Evolutionary conservation across 805 yeast genomes (phyloP).

Genomic region (Pichia occidentalis): DNA sequence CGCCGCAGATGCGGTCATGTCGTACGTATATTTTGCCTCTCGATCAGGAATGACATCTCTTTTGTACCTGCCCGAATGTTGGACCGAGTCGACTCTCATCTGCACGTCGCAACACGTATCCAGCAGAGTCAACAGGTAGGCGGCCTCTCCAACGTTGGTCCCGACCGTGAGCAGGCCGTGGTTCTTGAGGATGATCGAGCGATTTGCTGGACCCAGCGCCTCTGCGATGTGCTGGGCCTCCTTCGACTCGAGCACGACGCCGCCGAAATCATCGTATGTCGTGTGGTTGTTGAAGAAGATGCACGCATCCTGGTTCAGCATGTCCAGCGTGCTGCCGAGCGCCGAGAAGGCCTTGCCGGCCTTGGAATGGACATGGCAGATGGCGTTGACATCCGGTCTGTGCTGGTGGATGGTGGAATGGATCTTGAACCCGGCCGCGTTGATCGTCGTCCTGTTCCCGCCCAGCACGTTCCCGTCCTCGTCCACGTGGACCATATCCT

Average conservation of each 20-base stretch:
- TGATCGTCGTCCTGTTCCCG: slow-evolving; percentile 36
- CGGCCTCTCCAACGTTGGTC: slow-evolving; percentile 62
- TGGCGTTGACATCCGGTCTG: slow-evolving; percentile 64
- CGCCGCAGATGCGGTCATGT: slow-evolving; percentile 3
- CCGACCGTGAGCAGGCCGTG: slow-evolving; percentile 72
- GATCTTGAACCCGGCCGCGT: slow-evolving; percentile 64
- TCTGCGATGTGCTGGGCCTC: slow-evolving; percentile 58
- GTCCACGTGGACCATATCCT: slow-evolving; percentile 58
- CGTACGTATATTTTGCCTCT: slow-evolving; percentile 6
- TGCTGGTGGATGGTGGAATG: slow-evolving; percentile 62
- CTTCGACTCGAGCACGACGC: slow-evolving; percentile 60
- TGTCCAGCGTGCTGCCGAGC: slow-evolving; percentile 61
- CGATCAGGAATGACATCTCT: slow-evolving; percentile 3
- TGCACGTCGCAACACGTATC: slow-evolving; percentile 5
- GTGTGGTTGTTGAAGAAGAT: slow-evolving; percentile 57
- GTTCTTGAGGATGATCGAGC: slow-evolving; percentile 53
- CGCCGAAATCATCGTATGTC: slow-evolving; percentile 66
- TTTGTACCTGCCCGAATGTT: slow-evolving; percentile 1
- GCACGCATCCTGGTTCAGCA: slow-evolving; percentile 76
- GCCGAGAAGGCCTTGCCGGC: slow-evolving; percentile 60
- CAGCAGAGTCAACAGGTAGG: slow-evolving; percentile 2
- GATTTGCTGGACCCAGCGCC: slow-evolving; percentile 52
- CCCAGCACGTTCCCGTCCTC: slow-evolving; percentile 61
- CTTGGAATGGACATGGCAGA: slow-evolving; percentile 63
- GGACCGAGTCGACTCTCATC: slow-evolving; percentile 5